Base-by-base conservation (phyloP, 768 basidiomycete species). In the Rhizopogon roseolus region DNA sequence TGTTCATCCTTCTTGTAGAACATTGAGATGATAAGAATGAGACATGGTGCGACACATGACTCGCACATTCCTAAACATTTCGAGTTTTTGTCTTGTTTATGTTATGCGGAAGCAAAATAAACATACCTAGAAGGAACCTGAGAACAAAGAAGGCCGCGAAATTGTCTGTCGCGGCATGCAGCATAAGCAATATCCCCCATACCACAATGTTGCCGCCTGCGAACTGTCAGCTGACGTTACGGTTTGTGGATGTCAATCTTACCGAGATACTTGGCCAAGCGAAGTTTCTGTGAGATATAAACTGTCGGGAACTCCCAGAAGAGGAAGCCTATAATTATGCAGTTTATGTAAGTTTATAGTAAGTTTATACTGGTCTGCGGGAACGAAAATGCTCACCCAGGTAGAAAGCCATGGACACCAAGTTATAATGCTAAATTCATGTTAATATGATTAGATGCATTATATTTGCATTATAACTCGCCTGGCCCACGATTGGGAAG, bases 1-100 rank as follows among this genome's bases (percentile, higher is more conserved):
- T 86, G 83, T 59, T 85, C 84, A 49, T 82, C 71, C 66, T 85
- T 85, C 72, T 80, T 82, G 68, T 85, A 86, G 62, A 85, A 86
- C 79, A 84, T 82, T 9, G 81, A 78, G 40, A 85, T 76, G 38
- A 85, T 76, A 49, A 85, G 67, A 64, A 86, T 81, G 34, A 86
- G 69, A 59, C 76, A 81, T 0, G 85, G 85, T 5, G 81, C 77
- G 13, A 85, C 85, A 60, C 83, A 84, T 57, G 76, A 76, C 64
- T 87, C 85, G 61, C 80, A 80, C 84, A 85, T 84, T 38, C 84
- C 84, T 85, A 34, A 8, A 27, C 37, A 25, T 22, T 41, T 37
- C 8, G 16, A 43, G 17, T 44, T 42, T n/a, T 22, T 6, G 14
- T 22, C 5, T 22, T 36, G 14, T 36, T 8, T 48, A 34, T 36